Evolutionary conservation across 2,329 filamentous ascomycete species (phyloP), one percentile per base, ranked within the genome.

Genomic region (Epichloe bromicola): DNA sequence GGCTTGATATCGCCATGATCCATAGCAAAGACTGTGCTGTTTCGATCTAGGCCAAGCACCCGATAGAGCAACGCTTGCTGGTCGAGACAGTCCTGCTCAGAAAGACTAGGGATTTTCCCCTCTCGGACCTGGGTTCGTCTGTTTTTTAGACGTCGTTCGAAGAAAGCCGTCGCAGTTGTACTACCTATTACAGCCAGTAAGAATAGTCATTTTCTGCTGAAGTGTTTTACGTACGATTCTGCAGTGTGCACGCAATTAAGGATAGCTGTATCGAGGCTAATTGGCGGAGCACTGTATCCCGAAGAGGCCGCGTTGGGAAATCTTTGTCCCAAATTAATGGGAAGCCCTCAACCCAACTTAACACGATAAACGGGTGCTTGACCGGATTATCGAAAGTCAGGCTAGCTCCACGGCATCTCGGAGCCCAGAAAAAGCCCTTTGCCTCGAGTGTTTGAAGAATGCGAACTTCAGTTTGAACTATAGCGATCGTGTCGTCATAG

Each of bases 1-100:
- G 49, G 49, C 42, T 50, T 50, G 7, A 50, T 33, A 41, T 50
- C 42, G 15, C 49, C 42, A 6, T 50, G 49, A 20, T 46, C 34
- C 12, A 50, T 46, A 42, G 49, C 49, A 23, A 45, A 44, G n/a
- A 45, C 10, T 11, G 4, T 50, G 7, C 41, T 45, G 14, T 37
- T 20, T 39, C 19, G 15, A 33, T 45, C 48, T 45, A 20, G 8
- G 20, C 41, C 30, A 30, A 45, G 40, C 3, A 50, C 49, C 4
- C 11, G 10, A 10, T 8, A 6, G 11, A 50, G 42, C 36, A 50
- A 34, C 3, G 42, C 49, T 33, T 30, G 17, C 37, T 50, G 41
- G 5, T 50, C 34, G 15, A 40, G 17, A 17, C 49, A 50, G 20
- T 50, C 49, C 15, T 46, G 26, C 41, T 40, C 20, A n/a, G 41